Conservation (phyloP, 2,329 filamentous ascomycete genomes). For the Trichoderma hamatum region DNA sequence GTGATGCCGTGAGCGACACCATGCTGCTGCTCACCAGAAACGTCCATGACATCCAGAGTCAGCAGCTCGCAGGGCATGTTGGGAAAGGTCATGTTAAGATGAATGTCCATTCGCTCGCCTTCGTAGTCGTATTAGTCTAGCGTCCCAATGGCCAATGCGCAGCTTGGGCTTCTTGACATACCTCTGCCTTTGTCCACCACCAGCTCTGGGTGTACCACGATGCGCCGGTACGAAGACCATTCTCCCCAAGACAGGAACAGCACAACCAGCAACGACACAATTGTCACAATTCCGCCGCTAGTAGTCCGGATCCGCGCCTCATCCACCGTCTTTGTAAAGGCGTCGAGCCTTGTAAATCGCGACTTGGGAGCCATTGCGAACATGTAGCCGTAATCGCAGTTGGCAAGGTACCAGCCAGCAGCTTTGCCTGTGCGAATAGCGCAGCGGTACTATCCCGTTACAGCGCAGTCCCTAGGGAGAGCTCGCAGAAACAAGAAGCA, state of each 20-base stretch:
- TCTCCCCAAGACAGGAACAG: constrained; percentile 90
- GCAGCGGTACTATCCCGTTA: constrained; percentile 1
- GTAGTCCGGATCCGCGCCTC: constrained; percentile 96
- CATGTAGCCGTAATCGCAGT: not conserved
- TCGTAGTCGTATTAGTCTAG: not conserved
- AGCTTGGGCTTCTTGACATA: constrained; percentile 44
- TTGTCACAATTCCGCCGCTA: constrained; percentile 92
- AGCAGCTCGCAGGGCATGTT: constrained; percentile 91
- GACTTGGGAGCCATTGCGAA: constrained; percentile 80
- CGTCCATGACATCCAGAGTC: constrained; percentile 98
- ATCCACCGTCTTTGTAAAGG: constrained; percentile 98
- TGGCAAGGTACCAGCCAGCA: not conserved
- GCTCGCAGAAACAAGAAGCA: constrained; percentile 16
- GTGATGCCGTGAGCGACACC: constrained; percentile 90
- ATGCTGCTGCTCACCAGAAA: constrained; percentile 94
- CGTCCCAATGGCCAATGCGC: not conserved
- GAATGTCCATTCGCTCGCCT: constrained; percentile 99
- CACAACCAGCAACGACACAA: constrained; percentile 84
- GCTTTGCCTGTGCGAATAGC: not conserved
- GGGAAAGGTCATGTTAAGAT: constrained; percentile 95
- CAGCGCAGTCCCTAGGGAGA: constrained; percentile 10
- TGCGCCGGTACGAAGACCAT: constrained; percentile 89
- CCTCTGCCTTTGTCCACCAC: constrained; percentile 96
- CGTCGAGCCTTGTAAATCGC: constrained; percentile 93
- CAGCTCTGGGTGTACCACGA: constrained; percentile 87